phyloP scores from a whole-genome alignment of 805 yeast genomes.

The Saccharomycopsis guyanensis region DNA sequence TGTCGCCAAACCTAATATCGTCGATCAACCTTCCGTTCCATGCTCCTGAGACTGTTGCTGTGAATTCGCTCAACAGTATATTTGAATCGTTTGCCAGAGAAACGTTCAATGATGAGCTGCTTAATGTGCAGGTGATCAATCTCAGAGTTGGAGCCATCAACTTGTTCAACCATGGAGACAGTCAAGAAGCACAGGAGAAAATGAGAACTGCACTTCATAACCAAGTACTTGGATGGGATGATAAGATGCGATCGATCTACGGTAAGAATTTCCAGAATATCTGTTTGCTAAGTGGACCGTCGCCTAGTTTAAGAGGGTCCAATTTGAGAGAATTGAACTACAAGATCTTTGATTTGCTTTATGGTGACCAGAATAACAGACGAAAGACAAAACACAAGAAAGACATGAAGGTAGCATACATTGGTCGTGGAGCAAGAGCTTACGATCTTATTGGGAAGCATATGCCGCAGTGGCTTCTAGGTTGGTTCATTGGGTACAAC shows the following conservation, averaged over 20 bases:
- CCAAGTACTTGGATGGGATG: conserved; percentile 19
- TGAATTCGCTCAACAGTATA: conserved; percentile 35
- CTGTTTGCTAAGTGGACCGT: conserved; percentile 14
- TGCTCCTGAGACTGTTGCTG: conserved; percentile 52
- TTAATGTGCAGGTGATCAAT: conserved; percentile 35
- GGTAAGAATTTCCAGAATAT: conserved; percentile 15
- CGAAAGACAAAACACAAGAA: conserved; percentile 6
- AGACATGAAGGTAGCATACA: conserved; percentile 14
- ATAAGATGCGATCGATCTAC: conserved; percentile 13
- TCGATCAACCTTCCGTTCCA: conserved; percentile 53
- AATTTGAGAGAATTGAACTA: conserved; percentile 19
- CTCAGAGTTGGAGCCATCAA: conserved; percentile 41
- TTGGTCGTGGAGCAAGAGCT: conserved; percentile 19
- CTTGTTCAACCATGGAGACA: conserved; percentile 27
- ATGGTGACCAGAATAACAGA: conserved; percentile 9
- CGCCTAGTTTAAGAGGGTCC: conserved; percentile 11
- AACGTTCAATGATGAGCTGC: conserved; percentile 29
- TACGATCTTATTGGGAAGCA: conserved; percentile 17
- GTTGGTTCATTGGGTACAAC: conserved; percentile 19
- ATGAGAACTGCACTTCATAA: conserved; percentile 7
- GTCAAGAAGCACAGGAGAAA: conserved; percentile 6
- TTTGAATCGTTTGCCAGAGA: conserved; percentile 35
- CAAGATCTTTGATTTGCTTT: conserved; percentile 18
- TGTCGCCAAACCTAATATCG: conserved; percentile 51
- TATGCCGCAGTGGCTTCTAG: conserved; percentile 18